Evolutionary conservation across 257 asterid genomes (phyloP), one percentile per base, ranked within the genome.

Genomic region (Lavandula angustifolia): DNA sequence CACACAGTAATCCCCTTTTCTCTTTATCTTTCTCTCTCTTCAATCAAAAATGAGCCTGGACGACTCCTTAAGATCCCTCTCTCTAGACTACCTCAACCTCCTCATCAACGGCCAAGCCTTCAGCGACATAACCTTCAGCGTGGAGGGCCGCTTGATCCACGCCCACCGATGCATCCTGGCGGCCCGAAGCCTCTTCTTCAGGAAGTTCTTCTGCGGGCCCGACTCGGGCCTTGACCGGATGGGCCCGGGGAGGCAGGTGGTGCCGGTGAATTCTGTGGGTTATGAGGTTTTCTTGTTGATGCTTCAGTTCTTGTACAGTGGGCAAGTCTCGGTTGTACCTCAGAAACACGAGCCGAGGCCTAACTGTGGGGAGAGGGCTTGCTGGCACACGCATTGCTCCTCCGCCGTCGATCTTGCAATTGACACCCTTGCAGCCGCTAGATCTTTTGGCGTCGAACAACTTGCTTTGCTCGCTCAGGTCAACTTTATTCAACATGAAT

Each of bases 301-400:
- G 92, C 77, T 90, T 80, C 96, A 89, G 80, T 89, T 89, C 60
- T 75, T 89, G 82, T 89, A 89, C 46, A 81, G 87, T 51, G 96
- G 96, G 12, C 96, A 87, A 43, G 95, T 85, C 54, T 86, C 96
- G 47, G 68, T 89, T 73, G 95, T 84, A 54, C 96, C 96, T 10
- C 96, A 87, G 69, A 89, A 89, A 38, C 96, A 86, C 35, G 96
- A 89, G 59, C 88, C 95, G 0, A 50, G 96, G 73, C 87, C 95
- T 53, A 83, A 89, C 69, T 89, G 96, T 54, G 95, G 94, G 0
- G 96, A 89, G 62, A 73, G 96, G 38, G 85, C 80, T 0, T 89
- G 96, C 73, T 89, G 96, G 91, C 96, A 89, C 54, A 87, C 96
- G 32, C 95, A 89, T 83, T 89, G 96, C 85, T 66, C 96, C 79